Evolutionary conservation across 2,329 filamentous ascomycete genomes (phyloP), one percentile per base, ranked within the genome.

Genomic region (Epichloe gansuensis): DNA sequence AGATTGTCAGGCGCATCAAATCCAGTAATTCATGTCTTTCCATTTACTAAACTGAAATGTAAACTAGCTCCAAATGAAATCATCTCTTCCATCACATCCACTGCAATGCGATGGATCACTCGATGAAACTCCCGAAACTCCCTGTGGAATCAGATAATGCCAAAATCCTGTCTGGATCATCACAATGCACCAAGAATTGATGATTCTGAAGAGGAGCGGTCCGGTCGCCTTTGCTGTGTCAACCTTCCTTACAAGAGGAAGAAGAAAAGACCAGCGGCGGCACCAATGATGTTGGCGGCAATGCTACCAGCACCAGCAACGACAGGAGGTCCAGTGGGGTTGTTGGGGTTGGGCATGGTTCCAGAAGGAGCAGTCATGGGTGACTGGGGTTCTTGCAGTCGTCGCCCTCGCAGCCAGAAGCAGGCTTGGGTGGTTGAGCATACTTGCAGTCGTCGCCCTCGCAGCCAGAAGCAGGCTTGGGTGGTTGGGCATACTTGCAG

Each of bases 201-300:
- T 31, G 11, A 15, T 11, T 45, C 43, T 28, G 23, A 31, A 28
- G 12, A 45, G 43, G 17, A 31, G 15, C 43, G 7, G 43, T 13
- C 43, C 25, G 25, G 9, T 13, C 25, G n/a, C n/a, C 15, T 23
- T 5, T 37, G 3, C 9, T 13, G 21, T 25, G 3, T 8, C 15
- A 31, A 7, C 28, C 7, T 43, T 17, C 35, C 15, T 58, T 60
- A 62, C 53, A 63, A 51, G 46, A 62, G 43, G 41, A 63, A 53
- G 41, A 63, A 53, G 35, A 55, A 51, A 42, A 62, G 48, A 50
- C 57, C 60, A 11, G 56, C 60, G 25, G 59, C 52, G 35, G 57
- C 59, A 35, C 58, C 59, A n/a, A 62, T 34, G 23, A 63, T 23
- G 37, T 57, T 59, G 55, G 53, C 51, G 3, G 54, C 52, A 21